Evolutionary conservation across 306 rosid genomes (phyloP).

Genomic region (Lagenaria siceraria): DNA sequence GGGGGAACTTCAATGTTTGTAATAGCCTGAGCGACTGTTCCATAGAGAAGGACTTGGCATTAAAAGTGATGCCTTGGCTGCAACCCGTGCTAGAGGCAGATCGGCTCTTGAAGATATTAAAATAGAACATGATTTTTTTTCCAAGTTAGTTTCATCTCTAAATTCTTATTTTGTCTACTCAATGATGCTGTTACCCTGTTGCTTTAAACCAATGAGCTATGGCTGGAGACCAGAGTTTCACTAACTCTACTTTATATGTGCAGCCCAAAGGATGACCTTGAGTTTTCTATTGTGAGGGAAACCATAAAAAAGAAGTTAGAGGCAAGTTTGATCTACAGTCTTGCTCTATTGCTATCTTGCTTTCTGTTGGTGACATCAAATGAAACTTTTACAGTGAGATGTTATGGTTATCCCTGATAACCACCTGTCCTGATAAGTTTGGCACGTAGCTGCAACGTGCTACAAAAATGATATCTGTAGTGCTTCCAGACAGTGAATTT

Average conservation of each 20-base stretch:
- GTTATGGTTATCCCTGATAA: background rate
- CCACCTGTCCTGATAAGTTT: background rate
- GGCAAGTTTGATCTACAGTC: slow-evolving; percentile 30
- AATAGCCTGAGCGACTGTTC: slow-evolving; percentile 98
- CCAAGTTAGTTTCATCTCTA: slow-evolving; percentile 42
- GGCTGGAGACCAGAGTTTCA: background rate
- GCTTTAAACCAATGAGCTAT: background rate
- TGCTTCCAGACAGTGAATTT: background rate
- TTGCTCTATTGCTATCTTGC: background rate
- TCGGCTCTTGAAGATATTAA: slow-evolving; percentile 52
- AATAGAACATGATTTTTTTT: slow-evolving; percentile 74
- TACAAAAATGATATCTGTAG: background rate
- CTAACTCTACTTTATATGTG: slow-evolving; percentile 5
- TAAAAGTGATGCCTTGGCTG: slow-evolving; percentile 90
- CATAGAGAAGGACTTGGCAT: slow-evolving; percentile 75
- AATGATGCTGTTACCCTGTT: background rate
- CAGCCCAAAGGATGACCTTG: slow-evolving; percentile 85
- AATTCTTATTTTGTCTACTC: background rate
- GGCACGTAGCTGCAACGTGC: background rate
- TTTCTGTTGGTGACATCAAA: background rate
- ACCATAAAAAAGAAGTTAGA: slow-evolving; percentile 65
- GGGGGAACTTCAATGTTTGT: slow-evolving; percentile 27
- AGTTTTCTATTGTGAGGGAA: slow-evolving; percentile 86
- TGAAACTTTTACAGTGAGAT: background rate
- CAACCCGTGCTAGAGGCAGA: slow-evolving; percentile 85